phyloP scores from a whole-genome alignment of 129 eudicot species.

The Rutidosis leptorrhynchoides region DNA sequence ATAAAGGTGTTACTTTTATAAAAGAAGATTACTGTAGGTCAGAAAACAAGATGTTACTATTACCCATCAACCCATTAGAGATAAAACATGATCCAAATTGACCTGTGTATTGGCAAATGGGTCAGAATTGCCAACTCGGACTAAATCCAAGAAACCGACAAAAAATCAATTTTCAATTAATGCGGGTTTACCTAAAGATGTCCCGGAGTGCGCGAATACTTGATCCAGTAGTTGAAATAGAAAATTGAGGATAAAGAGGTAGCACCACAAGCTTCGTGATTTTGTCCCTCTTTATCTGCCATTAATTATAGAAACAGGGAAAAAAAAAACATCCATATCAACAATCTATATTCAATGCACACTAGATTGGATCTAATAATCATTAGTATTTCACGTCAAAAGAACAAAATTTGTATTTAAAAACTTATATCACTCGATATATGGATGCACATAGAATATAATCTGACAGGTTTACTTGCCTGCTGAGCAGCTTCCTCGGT shows the following conservation, averaged over 20 bases:
- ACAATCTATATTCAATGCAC: neutral
- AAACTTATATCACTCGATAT: neutral
- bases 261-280: constrained; percentile 77
- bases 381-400: neutral
- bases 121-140: neutral
- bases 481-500: constrained; percentile 82
- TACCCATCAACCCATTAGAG: neutral
- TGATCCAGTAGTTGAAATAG: constrained; percentile 91
- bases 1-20: too few species aligned
- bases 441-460: neutral
- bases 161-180: neutral
- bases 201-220: constrained; percentile 66
- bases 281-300: constrained; percentile 69
- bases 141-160: neutral
- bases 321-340: neutral
- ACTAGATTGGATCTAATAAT: neutral
- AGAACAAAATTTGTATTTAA: neutral
- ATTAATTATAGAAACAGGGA: neutral
- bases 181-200: constrained; percentile 51
- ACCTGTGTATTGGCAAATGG: neutral
- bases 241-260: constrained; percentile 85
- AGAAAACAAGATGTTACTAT: too few species aligned
- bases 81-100: neutral
- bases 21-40: too few species aligned
- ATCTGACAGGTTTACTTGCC: constrained; percentile 34